Evolutionary conservation across 1,284 basidiomycete genomes (phyloP), one percentile per base, ranked within the genome.

Genomic region (Cryptococcus deneoformans): DNA sequence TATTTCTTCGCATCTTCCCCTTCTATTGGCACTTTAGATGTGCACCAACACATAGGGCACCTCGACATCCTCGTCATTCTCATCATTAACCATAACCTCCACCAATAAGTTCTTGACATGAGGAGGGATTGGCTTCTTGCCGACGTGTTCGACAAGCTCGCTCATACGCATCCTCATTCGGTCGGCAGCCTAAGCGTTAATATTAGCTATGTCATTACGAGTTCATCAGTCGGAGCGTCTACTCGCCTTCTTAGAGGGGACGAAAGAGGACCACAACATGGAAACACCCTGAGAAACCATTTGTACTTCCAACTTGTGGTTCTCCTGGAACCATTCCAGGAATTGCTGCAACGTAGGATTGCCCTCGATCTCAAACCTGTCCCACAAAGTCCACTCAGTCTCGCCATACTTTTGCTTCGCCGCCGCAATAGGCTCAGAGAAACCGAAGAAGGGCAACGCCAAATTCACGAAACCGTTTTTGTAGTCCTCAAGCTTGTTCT

Each of bases 391-490:
- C 95, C 96, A 99, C 67, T 96, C 92, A 1, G 83, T 88, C 50
- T 82, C 80, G 65, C 86, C 87, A 77, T 93, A 96, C 83, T 92
- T 93, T 66, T 86, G 83, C 82, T 94, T 96, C 62, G 84, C 72
- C n/a, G 95, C 92, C 3, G 87, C 88, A 64, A 99, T 92, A 20
- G 96, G 96, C 72, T 99, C 96, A 1, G 93, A 97, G 83, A 99
- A 99, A 29, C 93, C 96, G 73, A 99, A 97, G 87, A 99, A 99
- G 3, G 96, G 96, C 57, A 99, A 80, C 5, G 96, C 96, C 50
- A 99, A 84, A 79, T 99, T 99, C 70, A 99, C 86, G 77, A 99
- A 99, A 45, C 92, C 92, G 70, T 99, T 99, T 84, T 97, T 98
- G 84, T 92, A 99, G 56, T 89, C 85, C 68, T 99, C 96, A 10